Evolutionary conservation across 2,329 filamentous ascomycete species (phyloP).

Genomic region (Capronia epimyces): DNA sequence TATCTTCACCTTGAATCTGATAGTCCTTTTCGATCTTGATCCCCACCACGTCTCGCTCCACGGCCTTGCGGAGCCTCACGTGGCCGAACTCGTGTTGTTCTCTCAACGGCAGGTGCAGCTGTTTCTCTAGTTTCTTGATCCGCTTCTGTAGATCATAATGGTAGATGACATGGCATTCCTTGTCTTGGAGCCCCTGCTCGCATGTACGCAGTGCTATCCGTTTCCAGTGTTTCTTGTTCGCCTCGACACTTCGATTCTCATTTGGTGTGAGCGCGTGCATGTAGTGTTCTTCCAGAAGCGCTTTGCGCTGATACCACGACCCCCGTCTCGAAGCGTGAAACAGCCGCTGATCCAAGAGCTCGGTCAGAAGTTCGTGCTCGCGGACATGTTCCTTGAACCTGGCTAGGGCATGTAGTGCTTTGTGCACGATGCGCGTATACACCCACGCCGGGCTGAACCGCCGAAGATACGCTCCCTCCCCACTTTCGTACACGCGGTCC

Average conservation of each 20-base stretch:
- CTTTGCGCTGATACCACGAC: constrained; percentile 93
- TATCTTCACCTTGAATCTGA: constrained; percentile 47
- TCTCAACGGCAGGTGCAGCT: constrained; percentile 73
- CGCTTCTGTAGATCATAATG: constrained; percentile 94
- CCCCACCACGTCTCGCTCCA: constrained; percentile 70
- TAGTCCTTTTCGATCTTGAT: constrained; percentile 76
- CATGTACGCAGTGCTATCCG: constrained; percentile 71
- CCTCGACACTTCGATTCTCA: constrained; percentile 48
- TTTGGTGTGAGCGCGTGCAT: constrained; percentile 61
- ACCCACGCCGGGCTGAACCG: constrained; percentile 88
- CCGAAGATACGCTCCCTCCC: constrained; percentile 82
- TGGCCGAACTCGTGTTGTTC: constrained; percentile 91
- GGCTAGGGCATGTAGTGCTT: constrained; percentile 71
- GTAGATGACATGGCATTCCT: constrained; percentile 82
- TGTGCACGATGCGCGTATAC: constrained; percentile 88
- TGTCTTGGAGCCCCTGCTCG: constrained; percentile 78
- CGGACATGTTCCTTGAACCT: constrained; percentile 72
- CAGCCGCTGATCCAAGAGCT: constrained; percentile 71
- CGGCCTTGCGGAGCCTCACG: constrained; percentile 68
- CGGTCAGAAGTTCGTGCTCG: constrained; percentile 68
- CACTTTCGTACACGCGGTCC: constrained; percentile 67
- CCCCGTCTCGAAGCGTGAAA: constrained; percentile 83
- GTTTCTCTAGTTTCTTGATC: constrained; percentile 82
- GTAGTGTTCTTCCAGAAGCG: constrained; percentile 90
- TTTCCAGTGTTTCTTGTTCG: constrained; percentile 78